Conservation (phyloP, 495 filamentous ascomycete genomes). For the Podospora sp. region DNA sequence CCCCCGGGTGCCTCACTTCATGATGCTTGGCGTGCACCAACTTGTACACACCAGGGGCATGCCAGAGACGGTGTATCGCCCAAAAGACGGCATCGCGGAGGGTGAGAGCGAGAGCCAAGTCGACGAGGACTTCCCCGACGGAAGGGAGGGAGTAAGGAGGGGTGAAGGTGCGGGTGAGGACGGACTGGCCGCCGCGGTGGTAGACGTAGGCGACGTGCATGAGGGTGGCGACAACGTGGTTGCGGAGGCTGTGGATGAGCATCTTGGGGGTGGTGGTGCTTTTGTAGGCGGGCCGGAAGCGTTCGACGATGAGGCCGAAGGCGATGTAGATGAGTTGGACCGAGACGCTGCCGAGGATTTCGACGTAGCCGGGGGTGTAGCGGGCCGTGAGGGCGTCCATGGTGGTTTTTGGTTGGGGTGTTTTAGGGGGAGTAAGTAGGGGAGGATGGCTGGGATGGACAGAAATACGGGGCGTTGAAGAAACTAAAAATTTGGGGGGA, state of each 20-base stretch:
- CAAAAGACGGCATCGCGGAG: slow-evolving; percentile 6
- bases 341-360: not conserved
- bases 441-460: not conserved
- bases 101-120: not conserved
- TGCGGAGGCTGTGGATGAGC: slow-evolving; percentile 6
- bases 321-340: slow-evolving; percentile 13
- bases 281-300: slow-evolving; percentile 7
- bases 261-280: slow-evolving; percentile 1
- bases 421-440: not conserved
- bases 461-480: no score
- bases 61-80: slow-evolving; percentile 10
- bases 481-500: no score
- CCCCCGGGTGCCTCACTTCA: not conserved
- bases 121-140: not conserved
- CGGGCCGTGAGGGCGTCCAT: slow-evolving; percentile 8
- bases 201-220: slow-evolving; percentile 8
- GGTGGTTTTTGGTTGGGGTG: not conserved
- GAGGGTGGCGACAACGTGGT: slow-evolving; percentile 1
- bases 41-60: not conserved
- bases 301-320: slow-evolving; percentile 13
- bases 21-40: slow-evolving; percentile 7
- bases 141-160: slow-evolving; percentile 1
- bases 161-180: slow-evolving; percentile 7
- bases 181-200: not conserved
- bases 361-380: slow-evolving; percentile 12